Base-by-base conservation (phyloP, 768 basidiomycete genomes). In the Suillus placidus region DNA sequence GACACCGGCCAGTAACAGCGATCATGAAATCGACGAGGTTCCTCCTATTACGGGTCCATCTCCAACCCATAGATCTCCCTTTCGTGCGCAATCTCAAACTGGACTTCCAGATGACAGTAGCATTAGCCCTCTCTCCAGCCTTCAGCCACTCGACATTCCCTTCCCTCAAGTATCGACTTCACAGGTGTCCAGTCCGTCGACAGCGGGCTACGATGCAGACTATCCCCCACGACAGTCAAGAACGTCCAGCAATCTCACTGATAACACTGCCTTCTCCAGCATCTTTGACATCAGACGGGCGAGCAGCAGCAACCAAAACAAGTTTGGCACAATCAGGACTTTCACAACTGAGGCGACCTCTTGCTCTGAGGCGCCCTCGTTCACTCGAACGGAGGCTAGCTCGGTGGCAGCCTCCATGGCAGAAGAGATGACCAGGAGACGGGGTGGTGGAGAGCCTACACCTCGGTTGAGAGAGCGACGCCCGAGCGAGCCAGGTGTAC, bases 311-410 rank as follows among this genome's bases (percentile, higher is more conserved):
- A 80, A 77, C 51, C 80, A 81, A 68, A 88, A 85, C 72, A 89
- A 86, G 73, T 94, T 87, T 75, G 91, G 88, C 49, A 94, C 93
- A 13, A 87, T 94, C 67, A 83, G 91, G 71, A 93, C 93, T n/a
- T 81, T 89, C 66, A 92, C 88, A 38, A 94, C 93, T 37, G 92
- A 93, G 68, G 82, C 89, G 66, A 94, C 92, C 23, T 91, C 90
- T 45, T 74, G 72, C 18, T 79, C 80, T 47, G 92, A 92, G 70
- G 78, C 81, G 16, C 88, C 89, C 6, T 90, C 90, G 12, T 79
- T 91, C 62, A 84, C 84, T 26, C 82, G 83, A 40, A 82, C 88
- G n/a, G 90, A 92, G 71, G 91, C 85, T 18, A 88, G 81, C 68
- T 75, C 77, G 40, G 80, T 88, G 62, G 84, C 84, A 20, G 85